Evolutionary conservation across 352 stramenopile species (phyloP), one percentile per base, ranked within the genome.

Genomic region (Globisporangium heterothallicum): DNA sequence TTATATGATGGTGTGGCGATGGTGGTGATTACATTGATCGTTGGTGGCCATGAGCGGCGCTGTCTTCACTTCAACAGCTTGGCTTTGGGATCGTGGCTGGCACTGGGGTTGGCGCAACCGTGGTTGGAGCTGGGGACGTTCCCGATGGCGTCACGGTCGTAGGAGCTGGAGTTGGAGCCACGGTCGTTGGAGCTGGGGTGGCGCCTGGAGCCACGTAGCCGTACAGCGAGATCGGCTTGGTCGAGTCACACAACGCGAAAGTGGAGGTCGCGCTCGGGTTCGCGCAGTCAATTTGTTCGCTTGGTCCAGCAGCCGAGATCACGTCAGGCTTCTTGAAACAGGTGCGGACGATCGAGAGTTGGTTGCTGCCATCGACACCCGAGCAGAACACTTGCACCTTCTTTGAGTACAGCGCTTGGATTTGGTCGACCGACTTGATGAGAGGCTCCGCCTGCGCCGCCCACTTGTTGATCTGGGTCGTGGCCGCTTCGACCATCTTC

Each of bases 201-300:
- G 35, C 14, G 10, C 32, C 26, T 26, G 67, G 67, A 0, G 74
- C 61, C 26, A 66, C 55, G 61, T 86, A 86, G 35, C 49, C 60
- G 22, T 61, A 52, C 36, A 86, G 65, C 54, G 62, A 67, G 49
- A 86, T 74, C 3, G 74, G 72, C 36, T 54, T 61, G 45, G 64
- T 56, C 40, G 49, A 44, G 21, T 69, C 72, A 56, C 75, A 86
- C 16, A 77, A 58, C 24, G 67, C 66, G 50, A 86, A 86, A 9
- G 72, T 75, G 21, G 66, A 58, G 19, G 68, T 77, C 53, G 70
- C 66, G 5, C 56, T 63, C 2, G 64, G 55, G 12, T 63, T 58
- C 1, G 63, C 68, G 44, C 75, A 86, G 68, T 86, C 75, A 29
- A 68, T 74, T 58, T 72, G 68, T 43, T 61, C 64, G 19, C 66